Conservation (phyloP, 1,284 basidiomycete species). For the Leccinum ponderosum region DNA sequence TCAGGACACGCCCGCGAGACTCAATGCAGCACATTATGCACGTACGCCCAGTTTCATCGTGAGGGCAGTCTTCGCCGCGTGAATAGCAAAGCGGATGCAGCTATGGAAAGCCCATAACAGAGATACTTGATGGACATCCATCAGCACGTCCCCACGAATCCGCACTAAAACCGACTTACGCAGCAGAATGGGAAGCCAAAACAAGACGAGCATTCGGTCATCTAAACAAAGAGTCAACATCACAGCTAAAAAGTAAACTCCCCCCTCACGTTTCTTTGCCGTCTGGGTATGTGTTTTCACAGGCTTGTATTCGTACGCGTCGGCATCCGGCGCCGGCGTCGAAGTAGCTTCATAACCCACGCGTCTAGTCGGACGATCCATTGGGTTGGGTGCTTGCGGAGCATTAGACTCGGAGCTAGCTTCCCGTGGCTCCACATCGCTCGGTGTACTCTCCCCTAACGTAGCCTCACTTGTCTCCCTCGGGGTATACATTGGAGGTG, state of each 20-base stretch:
- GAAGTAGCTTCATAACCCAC: constrained; percentile 53
- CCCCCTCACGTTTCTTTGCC: constrained; percentile 67
- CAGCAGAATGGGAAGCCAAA: constrained; percentile 92
- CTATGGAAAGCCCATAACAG: constrained; percentile 66
- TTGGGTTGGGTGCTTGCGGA: constrained; percentile 5
- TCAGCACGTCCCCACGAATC: constrained; percentile 22
- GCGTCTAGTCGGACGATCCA: constrained; percentile 29
- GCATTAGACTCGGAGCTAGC: constrained; percentile 14
- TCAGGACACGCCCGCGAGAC: background rate
- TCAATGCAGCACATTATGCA: constrained; percentile 25
- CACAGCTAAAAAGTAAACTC: background rate
- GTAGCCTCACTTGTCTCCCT: constrained; percentile 37
- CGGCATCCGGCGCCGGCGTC: constrained; percentile 63
- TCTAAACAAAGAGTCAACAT: constrained; percentile 45
- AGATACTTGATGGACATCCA: constrained; percentile 49
- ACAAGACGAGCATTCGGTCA: constrained; percentile 90
- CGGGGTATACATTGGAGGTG: constrained; percentile 72
- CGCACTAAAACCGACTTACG: constrained; percentile 47
- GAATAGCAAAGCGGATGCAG: constrained; percentile 56
- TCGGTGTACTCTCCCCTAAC: constrained; percentile 13
- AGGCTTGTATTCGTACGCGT: constrained; percentile 65
- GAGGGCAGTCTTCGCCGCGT: constrained; percentile 51
- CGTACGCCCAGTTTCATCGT: constrained; percentile 47
- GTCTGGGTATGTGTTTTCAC: constrained; percentile 51
- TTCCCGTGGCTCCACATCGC: constrained; percentile 9